Conservation (phyloP, 257 asterid genomes). For the Phtheirospermum japonicum region DNA sequence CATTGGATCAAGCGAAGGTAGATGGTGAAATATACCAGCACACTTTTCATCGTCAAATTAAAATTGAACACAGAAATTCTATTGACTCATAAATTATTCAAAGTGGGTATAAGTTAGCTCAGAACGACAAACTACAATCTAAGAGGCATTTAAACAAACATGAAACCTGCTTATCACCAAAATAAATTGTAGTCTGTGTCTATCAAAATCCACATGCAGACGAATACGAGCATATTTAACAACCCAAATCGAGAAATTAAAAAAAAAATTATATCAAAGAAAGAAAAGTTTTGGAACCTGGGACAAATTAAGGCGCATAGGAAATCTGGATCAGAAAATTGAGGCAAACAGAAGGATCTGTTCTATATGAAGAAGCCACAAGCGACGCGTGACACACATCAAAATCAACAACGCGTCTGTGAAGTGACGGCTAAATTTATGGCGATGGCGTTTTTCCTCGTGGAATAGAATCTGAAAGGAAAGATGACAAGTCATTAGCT, state of each 20-base stretch:
- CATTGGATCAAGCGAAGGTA: neutral
- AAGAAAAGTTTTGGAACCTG: neutral
- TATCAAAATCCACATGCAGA: neutral
- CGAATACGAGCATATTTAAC: neutral
- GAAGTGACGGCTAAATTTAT: neutral
- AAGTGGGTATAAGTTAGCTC: neutral
- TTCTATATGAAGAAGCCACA: neutral
- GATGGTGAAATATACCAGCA: neutral
- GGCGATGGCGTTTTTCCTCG: neutral
- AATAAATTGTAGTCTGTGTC: neutral
- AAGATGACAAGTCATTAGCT: neutral
- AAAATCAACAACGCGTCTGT: neutral
- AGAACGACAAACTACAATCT: neutral
- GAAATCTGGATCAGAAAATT: neutral
- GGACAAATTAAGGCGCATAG: neutral
- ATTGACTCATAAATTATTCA: neutral
- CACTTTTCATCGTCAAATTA: neutral
- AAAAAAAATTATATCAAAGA: neutral
- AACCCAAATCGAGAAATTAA: neutral
- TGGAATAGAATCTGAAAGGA: constrained; percentile 7
- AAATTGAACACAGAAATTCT: neutral
- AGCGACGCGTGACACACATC: neutral
- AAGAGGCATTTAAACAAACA: constrained; percentile 24
- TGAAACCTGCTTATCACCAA: neutral
- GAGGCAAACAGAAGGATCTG: neutral